Percentiles rank a stretch among this genome's conserved stretches.
These are phyloP conservation scores for Fusarium sacchari DNA, from an alignment of 2,329 filamentous ascomycete genomes.

Conservation along the genomic window DNA sequence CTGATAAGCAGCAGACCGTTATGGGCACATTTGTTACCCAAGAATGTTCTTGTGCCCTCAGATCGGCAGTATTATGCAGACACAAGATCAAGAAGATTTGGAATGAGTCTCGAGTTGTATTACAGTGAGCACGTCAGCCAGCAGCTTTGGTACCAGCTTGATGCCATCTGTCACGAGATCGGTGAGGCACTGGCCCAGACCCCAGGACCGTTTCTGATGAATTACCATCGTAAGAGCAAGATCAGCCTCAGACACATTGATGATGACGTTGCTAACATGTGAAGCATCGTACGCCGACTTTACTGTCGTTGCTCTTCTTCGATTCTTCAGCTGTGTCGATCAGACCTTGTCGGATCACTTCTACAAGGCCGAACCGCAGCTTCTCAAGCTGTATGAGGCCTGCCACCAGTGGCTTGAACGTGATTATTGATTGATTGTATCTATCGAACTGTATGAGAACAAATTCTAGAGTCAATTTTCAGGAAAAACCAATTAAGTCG, in stretches of 20 bases:
- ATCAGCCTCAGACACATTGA: rapidly evolving
- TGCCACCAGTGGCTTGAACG: background rate
- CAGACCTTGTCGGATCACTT: background rate
- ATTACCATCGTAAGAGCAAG: background rate
- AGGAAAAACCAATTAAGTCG: rapidly evolving
- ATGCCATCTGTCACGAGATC: background rate
- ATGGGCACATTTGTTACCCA: background rate
- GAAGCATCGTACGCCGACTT: background rate
- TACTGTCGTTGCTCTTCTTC: background rate
- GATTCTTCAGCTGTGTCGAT: background rate
- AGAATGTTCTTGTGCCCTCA: background rate
- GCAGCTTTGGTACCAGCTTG: background rate
- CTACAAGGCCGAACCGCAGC: background rate
- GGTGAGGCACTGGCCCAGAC: background rate
- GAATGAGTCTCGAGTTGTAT: background rate
- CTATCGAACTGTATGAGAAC: rapidly evolving
- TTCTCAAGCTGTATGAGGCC: background rate
- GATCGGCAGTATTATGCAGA: background rate
- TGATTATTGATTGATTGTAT: background rate
- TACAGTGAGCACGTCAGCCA: background rate
- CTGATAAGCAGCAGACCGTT: background rate
- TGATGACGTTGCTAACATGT: background rate
- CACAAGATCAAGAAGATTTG: background rate
- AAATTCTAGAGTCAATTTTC: background rate
- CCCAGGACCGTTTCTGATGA: background rate